Conservation (phyloP, 257 asterid genomes). For the Thymus mandschuricus region DNA sequence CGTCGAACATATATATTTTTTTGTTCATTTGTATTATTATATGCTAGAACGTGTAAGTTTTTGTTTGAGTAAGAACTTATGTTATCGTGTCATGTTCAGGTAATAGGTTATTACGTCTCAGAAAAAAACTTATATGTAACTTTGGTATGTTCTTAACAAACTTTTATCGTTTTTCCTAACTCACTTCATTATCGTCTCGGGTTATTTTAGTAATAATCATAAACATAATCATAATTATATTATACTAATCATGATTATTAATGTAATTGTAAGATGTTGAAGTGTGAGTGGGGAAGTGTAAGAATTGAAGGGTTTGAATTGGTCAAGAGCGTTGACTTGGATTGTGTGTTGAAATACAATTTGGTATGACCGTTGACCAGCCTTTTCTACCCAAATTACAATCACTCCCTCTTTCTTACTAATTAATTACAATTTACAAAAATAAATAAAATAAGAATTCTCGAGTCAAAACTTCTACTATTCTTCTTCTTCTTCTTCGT, state of each 20-base stretch:
- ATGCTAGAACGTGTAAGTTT: too few species aligned
- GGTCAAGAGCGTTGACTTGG: constrained; percentile 28
- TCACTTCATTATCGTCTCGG: too few species aligned
- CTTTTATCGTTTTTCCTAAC: too few species aligned
- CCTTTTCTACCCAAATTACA: constrained; percentile 32
- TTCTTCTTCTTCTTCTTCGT: neutral
- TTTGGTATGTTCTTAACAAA: too few species aligned
- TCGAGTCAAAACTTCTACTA: constrained; percentile 30
- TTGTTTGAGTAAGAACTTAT: too few species aligned
- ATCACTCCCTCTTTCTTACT: constrained; percentile 14
- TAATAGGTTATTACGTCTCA: too few species aligned
- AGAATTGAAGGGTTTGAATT: constrained; percentile 10
- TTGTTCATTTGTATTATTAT: too few species aligned
- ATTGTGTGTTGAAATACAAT: constrained; percentile 27
- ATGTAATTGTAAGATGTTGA: neutral
- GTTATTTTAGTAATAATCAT: too few species aligned
- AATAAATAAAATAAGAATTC: constrained; percentile 1
- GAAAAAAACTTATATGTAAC: too few species aligned
- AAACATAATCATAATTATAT: too few species aligned
- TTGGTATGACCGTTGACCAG: constrained; percentile 54
- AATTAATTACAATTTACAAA: neutral
- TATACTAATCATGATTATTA: neutral
- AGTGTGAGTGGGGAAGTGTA: constrained; percentile 3
- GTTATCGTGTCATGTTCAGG: too few species aligned
- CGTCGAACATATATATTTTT: too few species aligned